Percentiles rank a stretch among this genome's conserved stretches.
Conservation (phyloP, 139 green algal genomes). For the Bryopsis sp. region DNA sequence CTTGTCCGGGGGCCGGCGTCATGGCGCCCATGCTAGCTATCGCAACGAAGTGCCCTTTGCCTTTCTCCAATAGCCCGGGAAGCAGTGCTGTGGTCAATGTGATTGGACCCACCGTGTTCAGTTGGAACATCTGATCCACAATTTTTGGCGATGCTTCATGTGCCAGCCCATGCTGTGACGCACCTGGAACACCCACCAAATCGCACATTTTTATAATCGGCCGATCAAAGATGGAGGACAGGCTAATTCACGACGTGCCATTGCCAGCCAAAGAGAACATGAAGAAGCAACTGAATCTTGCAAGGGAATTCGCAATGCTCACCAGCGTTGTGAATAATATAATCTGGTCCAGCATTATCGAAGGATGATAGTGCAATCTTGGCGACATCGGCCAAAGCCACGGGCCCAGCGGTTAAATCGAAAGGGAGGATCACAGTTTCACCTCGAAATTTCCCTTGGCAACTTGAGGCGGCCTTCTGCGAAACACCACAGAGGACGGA, state of each 20-base stretch:
- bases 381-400: conserved; percentile 33
- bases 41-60: conserved; percentile 52
- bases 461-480: conserved; percentile 37
- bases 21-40: conserved; percentile 64
- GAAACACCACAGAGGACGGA: too few relatives aligned
- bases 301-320: too few relatives aligned
- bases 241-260: conserved; percentile 5
- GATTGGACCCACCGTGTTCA: conserved; percentile 72
- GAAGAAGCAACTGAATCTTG: background rate
- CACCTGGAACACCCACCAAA: conserved; percentile 29
- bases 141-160: conserved; percentile 47
- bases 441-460: conserved; percentile 8
- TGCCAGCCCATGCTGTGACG: conserved; percentile 51
- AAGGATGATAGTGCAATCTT: conserved; percentile 40
- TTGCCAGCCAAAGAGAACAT: conserved; percentile 15
- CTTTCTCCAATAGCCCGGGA: conserved; percentile 44
- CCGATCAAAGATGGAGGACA: background rate
- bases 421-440: conserved; percentile 50
- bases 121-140: conserved; percentile 44
- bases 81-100: conserved; percentile 56
- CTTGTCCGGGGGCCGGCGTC: conserved; percentile 57
- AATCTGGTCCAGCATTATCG: conserved; percentile 46
- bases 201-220: background rate
- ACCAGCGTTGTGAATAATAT: conserved; percentile 65
- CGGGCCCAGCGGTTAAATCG: conserved; percentile 37